Conservation (phyloP, 208 protist genomes). For the Leishmania tarentolae region DNA sequence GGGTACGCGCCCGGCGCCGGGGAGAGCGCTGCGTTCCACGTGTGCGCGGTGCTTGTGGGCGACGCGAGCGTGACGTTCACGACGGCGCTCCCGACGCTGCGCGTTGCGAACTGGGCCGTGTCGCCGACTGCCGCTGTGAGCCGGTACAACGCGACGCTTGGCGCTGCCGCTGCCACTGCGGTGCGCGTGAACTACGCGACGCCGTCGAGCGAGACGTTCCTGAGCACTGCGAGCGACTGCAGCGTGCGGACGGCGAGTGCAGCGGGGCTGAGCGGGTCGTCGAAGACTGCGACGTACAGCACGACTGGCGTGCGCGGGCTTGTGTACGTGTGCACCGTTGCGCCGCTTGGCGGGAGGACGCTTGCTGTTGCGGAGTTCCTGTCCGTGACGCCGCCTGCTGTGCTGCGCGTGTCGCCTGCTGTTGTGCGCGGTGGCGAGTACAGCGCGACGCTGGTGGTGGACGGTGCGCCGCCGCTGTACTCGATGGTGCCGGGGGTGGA, state of each 20-base stretch:
- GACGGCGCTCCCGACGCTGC: slow-evolving; percentile 46
- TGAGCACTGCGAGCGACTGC: slow-evolving; percentile 42
- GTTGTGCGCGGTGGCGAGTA: slow-evolving; percentile 47
- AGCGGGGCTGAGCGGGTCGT: slow-evolving; percentile 12
- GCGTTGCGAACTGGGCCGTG: slow-evolving; percentile 43
- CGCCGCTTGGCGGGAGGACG: slow-evolving; percentile 11
- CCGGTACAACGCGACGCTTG: slow-evolving; percentile 36
- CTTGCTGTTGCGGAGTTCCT: slow-evolving; percentile 46
- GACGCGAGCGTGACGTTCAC: slow-evolving; percentile 47
- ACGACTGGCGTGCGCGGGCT: slow-evolving; percentile 32
- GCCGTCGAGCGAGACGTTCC: slow-evolving; percentile 41
- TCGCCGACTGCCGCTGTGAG: slow-evolving; percentile 42
- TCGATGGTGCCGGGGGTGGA: slow-evolving; percentile 56
- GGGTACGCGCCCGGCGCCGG: slow-evolving; percentile 47
- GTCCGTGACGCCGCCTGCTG: slow-evolving; percentile 46
- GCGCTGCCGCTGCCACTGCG: slow-evolving; percentile 2
- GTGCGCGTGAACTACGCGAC: slow-evolving; percentile 54
- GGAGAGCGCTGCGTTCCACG: slow-evolving; percentile 47
- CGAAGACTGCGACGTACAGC: slow-evolving; percentile 10
- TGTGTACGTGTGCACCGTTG: slow-evolving; percentile 55
- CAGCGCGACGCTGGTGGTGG: slow-evolving; percentile 41
- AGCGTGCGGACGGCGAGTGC: slow-evolving; percentile 17
- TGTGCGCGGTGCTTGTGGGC: slow-evolving; percentile 42
- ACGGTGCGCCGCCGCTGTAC: slow-evolving; percentile 39
- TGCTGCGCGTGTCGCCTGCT: slow-evolving; percentile 37